phyloP scores from a whole-genome alignment of 768 basidiomycete species.

The Suillus alpinus region DNA sequence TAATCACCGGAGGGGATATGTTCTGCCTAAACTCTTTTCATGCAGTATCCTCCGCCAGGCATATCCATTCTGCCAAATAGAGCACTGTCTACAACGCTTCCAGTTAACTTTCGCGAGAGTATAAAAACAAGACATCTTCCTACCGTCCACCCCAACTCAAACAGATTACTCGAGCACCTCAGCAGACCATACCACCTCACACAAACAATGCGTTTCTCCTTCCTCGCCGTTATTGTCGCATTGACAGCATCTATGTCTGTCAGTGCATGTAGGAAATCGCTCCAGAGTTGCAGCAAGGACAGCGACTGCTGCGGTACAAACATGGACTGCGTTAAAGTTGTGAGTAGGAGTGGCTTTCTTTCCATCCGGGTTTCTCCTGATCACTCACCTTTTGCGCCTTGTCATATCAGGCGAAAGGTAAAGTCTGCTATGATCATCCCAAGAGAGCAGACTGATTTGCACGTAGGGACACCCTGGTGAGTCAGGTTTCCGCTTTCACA shows the following conservation, averaged over 20 bases:
- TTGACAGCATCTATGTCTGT: background rate
- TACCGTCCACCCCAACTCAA: background rate
- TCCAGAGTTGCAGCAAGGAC: background rate
- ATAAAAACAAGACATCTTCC: background rate
- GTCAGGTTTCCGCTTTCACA: background rate
- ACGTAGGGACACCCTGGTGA: background rate
- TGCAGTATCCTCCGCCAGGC: background rate
- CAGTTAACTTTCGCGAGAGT: background rate
- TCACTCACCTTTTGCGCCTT: background rate
- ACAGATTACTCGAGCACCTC: background rate
- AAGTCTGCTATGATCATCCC: background rate
- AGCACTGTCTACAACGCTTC: background rate
- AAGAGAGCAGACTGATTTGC: background rate
- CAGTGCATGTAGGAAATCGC: no score
- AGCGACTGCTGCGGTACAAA: background rate
- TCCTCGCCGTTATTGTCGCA: background rate
- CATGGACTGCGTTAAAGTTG: background rate
- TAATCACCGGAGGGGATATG: background rate
- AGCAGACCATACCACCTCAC: background rate
- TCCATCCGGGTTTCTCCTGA: background rate
- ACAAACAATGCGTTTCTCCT: background rate
- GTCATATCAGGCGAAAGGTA: background rate
- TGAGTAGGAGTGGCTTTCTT: background rate
- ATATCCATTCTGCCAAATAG: background rate
- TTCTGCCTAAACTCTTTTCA: background rate